phyloP scores from a whole-genome alignment of 192 early-diverging fungal genomes.

The Spinellus fusiger region DNA sequence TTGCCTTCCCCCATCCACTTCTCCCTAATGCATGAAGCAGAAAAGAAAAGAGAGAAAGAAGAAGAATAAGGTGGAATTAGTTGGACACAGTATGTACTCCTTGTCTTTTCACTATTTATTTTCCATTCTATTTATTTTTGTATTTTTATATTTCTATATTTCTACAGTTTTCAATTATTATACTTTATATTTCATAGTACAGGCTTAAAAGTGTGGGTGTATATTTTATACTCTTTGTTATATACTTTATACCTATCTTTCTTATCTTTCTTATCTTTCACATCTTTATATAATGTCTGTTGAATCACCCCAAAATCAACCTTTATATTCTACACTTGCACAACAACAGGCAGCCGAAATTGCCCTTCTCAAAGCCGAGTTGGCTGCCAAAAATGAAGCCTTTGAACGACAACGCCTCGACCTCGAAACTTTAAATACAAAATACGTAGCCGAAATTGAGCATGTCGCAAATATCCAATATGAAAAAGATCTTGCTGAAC shows the following conservation, averaged over 20 bases:
- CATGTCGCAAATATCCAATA: slow-evolving; percentile 76
- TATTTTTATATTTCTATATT: too few relatives aligned
- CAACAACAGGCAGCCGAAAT: not conserved
- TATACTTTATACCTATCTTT: not conserved
- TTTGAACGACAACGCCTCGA: slow-evolving; percentile 53
- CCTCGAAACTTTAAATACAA: slow-evolving; percentile 59
- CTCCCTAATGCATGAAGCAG: not conserved
- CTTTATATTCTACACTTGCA: not conserved
- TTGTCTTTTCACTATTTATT: too few relatives aligned
- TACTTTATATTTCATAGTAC: too few relatives aligned
- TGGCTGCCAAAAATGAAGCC: slow-evolving; percentile 66
- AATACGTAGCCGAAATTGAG: slow-evolving; percentile 74
- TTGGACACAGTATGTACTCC: too few relatives aligned
- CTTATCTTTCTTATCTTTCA: not conserved
- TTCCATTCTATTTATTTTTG: too few relatives aligned
- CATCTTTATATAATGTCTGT: not conserved
- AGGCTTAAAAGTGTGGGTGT: not conserved
- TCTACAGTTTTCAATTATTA: too few relatives aligned
- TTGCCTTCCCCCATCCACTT: not conserved
- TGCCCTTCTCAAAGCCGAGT: slow-evolving; percentile 46
- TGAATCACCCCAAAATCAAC: not conserved
- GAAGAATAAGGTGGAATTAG: too few relatives aligned
- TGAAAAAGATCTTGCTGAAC: slow-evolving; percentile 81
- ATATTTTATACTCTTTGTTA: not conserved
- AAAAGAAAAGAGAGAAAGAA: not conserved